A percentile compares a stretch with the other conserved stretches of the same genome.
Evolutionary conservation across 2,329 filamentous ascomycete species (phyloP).

Genomic region (Neofusicoccum sp.): DNA sequence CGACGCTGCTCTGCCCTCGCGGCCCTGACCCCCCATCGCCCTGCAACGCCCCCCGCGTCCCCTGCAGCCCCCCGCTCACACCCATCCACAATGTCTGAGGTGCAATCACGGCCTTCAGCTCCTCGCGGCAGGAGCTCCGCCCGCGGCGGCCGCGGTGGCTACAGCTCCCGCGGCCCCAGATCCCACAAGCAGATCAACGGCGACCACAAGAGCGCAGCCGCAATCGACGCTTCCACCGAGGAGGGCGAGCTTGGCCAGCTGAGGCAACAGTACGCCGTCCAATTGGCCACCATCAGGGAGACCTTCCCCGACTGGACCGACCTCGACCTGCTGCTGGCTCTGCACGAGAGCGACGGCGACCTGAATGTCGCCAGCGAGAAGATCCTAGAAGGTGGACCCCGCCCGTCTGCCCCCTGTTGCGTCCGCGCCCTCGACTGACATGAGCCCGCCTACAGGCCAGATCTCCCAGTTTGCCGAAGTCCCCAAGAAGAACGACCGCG

Average conservation of each 20-base stretch:
- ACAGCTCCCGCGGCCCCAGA: conserved; percentile 58
- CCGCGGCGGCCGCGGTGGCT: conserved; percentile 78
- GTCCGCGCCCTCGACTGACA: conserved; percentile 29
- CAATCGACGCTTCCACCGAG: conserved; percentile 69
- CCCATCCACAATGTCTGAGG: conserved; percentile 80
- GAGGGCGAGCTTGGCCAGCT: conserved; percentile 89
- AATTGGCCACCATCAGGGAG: conserved; percentile 82
- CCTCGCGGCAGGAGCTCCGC: conserved; percentile 86
- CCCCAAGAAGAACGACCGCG: conserved; percentile 73
- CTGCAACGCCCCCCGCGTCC: conserved; percentile 30
- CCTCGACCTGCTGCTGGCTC: conserved; percentile 88
- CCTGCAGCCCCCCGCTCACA: conserved; percentile 27
- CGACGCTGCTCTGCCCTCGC: conserved; percentile 26
- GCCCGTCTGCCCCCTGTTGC: not conserved
- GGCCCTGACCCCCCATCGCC: conserved; percentile 38
- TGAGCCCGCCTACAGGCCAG: conserved; percentile 56
- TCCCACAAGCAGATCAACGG: conserved; percentile 64
- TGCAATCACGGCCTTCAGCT: conserved; percentile 80
- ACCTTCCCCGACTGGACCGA: conserved; percentile 96
- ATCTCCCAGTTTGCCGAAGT: conserved; percentile 86
- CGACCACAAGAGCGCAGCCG: conserved; percentile 62
- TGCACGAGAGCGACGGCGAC: conserved; percentile 83
- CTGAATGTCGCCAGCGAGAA: conserved; percentile 73
- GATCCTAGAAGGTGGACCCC: conserved; percentile 70
- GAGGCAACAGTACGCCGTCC: conserved; percentile 83